These are phyloP conservation scores for Phytophthora citrophthora DNA, from an alignment of 352 stramenopile species.

Conservation along the genomic window DNA sequence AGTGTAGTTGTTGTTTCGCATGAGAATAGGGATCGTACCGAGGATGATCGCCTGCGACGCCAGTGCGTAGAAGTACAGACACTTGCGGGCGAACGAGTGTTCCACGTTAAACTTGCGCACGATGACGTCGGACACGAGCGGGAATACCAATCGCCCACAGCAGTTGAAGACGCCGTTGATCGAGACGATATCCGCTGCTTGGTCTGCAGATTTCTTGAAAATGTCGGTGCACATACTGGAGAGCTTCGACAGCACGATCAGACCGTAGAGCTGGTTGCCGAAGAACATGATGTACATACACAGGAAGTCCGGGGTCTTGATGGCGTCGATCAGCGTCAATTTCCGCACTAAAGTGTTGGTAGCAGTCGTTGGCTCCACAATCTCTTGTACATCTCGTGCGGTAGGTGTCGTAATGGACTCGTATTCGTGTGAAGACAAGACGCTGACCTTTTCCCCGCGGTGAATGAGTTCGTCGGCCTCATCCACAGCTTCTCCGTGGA, in stretches of 20 bases:
- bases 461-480: slow-evolving; percentile 35
- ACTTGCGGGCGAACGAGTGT: slow-evolving; percentile 50
- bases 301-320: slow-evolving; percentile 64
- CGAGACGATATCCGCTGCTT: slow-evolving; percentile 51
- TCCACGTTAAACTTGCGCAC: slow-evolving; percentile 49
- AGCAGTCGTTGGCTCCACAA: slow-evolving; percentile 28
- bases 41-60: slow-evolving; percentile 67
- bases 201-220: slow-evolving; percentile 38
- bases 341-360: slow-evolving; percentile 51
- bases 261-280: slow-evolving; percentile 58
- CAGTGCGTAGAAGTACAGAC: slow-evolving; percentile 68
- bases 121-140: slow-evolving; percentile 45
- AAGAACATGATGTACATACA: slow-evolving; percentile 78
- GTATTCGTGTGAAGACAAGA: slow-evolving; percentile 46
- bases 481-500: slow-evolving; percentile 56
- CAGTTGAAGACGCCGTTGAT: slow-evolving; percentile 69
- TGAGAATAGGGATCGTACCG: slow-evolving; percentile 64
- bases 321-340: slow-evolving; percentile 53
- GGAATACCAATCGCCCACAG: slow-evolving; percentile 47
- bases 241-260: slow-evolving; percentile 69
- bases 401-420: slow-evolving; percentile 50
- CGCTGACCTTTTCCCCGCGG: slow-evolving; percentile 42
- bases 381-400: slow-evolving; percentile 36
- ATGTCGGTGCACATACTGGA: slow-evolving; percentile 58
- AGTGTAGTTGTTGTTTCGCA: slow-evolving; percentile 60